phyloP scores from a whole-genome alignment of 495 filamentous ascomycete species.

The Aspergillus sclerotioniger region DNA sequence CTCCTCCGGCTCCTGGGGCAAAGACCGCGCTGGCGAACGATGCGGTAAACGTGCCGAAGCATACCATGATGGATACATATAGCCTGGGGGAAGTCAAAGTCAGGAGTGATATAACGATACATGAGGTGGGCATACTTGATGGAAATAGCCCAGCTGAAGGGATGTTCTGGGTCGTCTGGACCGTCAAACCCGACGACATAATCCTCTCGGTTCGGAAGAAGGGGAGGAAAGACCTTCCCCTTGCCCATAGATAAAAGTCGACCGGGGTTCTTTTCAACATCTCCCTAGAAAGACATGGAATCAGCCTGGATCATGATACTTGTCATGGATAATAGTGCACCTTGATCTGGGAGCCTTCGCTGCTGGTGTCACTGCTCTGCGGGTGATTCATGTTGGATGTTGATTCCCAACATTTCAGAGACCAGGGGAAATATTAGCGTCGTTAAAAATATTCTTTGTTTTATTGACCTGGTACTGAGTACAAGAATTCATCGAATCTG shows the following conservation, averaged over 20 bases:
- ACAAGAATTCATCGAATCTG: too few species aligned
- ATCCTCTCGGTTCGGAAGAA: slow-evolving; percentile 67
- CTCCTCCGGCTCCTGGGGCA: slow-evolving; percentile 47
- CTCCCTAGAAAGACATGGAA: not conserved
- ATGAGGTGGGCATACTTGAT: slow-evolving; percentile 59
- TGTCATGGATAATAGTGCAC: too few species aligned
- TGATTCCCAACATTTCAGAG: too few species aligned
- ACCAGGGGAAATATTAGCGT: too few species aligned
- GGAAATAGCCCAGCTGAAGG: slow-evolving; percentile 75
- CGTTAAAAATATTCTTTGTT: too few species aligned
- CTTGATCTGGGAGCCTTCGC: too few species aligned
- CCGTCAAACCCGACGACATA: slow-evolving; percentile 90
- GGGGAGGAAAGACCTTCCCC: slow-evolving; percentile 76
- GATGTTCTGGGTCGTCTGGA: slow-evolving; percentile 73
- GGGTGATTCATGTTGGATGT: too few species aligned
- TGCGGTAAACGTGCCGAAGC: slow-evolving; percentile 71
- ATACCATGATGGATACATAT: slow-evolving; percentile 67
- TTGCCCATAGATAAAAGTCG: slow-evolving; percentile 47
- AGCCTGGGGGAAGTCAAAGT: slow-evolving; percentile 39
- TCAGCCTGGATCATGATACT: too few species aligned
- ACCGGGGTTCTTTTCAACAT: not conserved
- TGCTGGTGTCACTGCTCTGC: too few species aligned
- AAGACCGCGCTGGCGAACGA: slow-evolving; percentile 65
- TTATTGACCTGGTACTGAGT: too few species aligned
- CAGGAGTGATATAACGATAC: not conserved